Base-by-base conservation (phyloP, 352 stramenopile species). In the Phytophthora crassamura region DNA sequence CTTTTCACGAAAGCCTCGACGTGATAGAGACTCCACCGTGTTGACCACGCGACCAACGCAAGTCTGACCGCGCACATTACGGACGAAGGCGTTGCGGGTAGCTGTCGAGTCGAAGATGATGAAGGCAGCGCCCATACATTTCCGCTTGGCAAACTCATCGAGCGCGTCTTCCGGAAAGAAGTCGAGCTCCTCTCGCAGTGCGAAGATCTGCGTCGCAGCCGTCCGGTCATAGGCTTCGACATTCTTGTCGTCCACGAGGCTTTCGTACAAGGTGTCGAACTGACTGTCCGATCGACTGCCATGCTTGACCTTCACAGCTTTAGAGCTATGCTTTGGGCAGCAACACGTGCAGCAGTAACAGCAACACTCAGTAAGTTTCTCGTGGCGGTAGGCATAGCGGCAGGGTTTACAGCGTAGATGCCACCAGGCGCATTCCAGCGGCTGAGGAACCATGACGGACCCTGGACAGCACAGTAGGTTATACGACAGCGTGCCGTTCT, bases 121-220 rank as follows among this genome's bases (percentile, higher is more conserved):
- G 43, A 94, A 94, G 6, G 86, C 86, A 1, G 80, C 80, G 4
- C 86, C 86, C 41, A 81, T 76, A 48, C 86, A 91, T 54, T 77
- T 62, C 3, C 80, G 70, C 35, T 86, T 74, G 8, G 65, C 59
- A 63, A 92, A 94, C 34, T 89, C 62, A 6, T 80, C 68, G 16
- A 92, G 56, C 9, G 79, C 79, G 48, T 91, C 77, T 64, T 90
- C 83, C 0, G 83, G 83, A 35, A 90, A 88, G 33, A 90, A 90
- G 53, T 90, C 81, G 46, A 92, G 79, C 57, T 92, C 72, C 45
- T 92, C 82, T 8, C 77, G 69, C 5, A 92, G 64, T n/a, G 69
- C 62, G 18, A 72, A 72, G 25, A 75, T 54, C 28, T 62, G 56
- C 40, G 51, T 40, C 4, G 67, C 62, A 11, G 62, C 47, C 32